Percentiles rank a stretch among this genome's conserved stretches.
Conservation (phyloP, 805 yeast species). For the Jamesozyma rosinii region DNA sequence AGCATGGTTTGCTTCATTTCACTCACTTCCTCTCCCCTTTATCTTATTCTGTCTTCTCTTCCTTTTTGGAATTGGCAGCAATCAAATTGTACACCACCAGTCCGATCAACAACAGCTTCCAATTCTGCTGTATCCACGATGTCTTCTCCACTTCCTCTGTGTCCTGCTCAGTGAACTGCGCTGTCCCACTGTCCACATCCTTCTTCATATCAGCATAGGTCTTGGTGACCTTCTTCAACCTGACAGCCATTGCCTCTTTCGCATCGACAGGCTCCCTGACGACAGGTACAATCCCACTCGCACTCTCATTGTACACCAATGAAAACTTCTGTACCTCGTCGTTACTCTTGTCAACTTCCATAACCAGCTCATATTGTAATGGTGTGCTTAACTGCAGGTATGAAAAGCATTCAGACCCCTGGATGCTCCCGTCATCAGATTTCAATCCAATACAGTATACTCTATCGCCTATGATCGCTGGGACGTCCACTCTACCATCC, state of each 20-base stretch:
- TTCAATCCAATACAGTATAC: constrained; percentile 18
- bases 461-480: background rate
- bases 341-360: constrained; percentile 11
- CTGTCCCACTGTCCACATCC: constrained; percentile 9
- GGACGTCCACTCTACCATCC: background rate
- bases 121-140: constrained; percentile 25
- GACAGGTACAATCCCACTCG: constrained; percentile 13
- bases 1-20: too few species aligned
- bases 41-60: background rate
- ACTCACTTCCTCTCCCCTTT: too few species aligned
- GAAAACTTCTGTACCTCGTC: constrained; percentile 16
- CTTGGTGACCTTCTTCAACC: constrained; percentile 24
- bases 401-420: constrained; percentile 17
- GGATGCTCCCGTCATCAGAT: constrained; percentile 6
- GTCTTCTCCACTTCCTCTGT: constrained; percentile 15
- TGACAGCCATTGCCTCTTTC: constrained; percentile 16
- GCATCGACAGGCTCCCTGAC: constrained; percentile 13
- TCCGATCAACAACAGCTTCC: constrained; percentile 25
- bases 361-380: constrained; percentile 17
- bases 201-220: constrained; percentile 26
- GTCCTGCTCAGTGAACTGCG: constrained; percentile 17
- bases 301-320: constrained; percentile 9
- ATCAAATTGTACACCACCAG: constrained; percentile 17
- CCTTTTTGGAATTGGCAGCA: background rate
- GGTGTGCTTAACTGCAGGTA: constrained; percentile 16